Base-by-base conservation (phyloP, 495 filamentous ascomycete genomes). In the Penicillium lagena region DNA sequence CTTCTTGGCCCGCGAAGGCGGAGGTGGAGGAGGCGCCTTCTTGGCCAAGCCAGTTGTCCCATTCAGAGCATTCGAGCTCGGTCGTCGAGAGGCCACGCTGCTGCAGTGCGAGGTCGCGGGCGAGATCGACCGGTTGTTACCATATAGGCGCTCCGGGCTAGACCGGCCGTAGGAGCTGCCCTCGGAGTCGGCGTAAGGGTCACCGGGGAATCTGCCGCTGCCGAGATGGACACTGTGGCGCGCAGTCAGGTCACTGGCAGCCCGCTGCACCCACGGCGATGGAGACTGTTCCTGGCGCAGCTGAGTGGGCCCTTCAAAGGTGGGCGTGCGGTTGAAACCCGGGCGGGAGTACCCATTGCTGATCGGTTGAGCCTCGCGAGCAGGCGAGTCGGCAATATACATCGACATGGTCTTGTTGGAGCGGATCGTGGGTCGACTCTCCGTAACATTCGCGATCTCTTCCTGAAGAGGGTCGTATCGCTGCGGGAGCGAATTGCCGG, bases 11-110 rank as follows among this genome's bases (percentile, higher is more conserved):
- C 86, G 71, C 46, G 81, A 84, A n/a, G 88, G 88, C 10, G 88
- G 88, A 15, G 87, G 88, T 31, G 87, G 88, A 7, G 87, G 88
- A 31, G 87, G 84, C 8, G 77, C 79, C 63, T 88, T 89, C 68
- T 86, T 86, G 17, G 56, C 40, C 13, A 63, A 53, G 49, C 64
- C 64, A 30, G 60, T 54, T 12, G 60, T 22, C 22, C 22, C 47
- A 48, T 73, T 74, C 45, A 72, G 35, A 28, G 66, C 72, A 27
- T 70, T 70, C 46, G 71, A 62, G 53, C 76, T 75, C 43, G 78
- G 72, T 45, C 71, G 77, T 32, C 77, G 74, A 17, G 80, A 80
- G 36, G 73, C 69, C 37, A 75, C 59, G 57, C 80, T 82, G 29
- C 76, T 82, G 29, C 76, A 80, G 47, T 78, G 70, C 17, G 80